Evolutionary conservation across 371 early-diverging fungal genomes (phyloP).

Genomic region (Mortierella sp.): DNA sequence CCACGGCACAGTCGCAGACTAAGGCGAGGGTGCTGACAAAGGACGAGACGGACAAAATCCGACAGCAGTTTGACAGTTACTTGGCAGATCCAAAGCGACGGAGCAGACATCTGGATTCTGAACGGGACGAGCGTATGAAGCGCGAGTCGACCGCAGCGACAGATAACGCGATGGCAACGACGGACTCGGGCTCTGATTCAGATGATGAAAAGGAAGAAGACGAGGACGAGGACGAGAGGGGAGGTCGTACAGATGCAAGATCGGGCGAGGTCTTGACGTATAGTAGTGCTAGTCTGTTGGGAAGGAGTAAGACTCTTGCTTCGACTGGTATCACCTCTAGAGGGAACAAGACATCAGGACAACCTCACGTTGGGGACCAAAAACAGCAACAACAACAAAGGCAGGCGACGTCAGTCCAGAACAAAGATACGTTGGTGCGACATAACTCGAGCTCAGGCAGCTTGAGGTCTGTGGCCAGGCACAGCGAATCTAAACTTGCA

Average conservation of each 20-base stretch:
- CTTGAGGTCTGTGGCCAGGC: conserved; percentile 34
- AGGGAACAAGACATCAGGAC: neutral
- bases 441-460: conserved; percentile 41
- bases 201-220: neutral
- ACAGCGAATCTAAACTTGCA: conserved; percentile 33
- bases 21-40: conserved; percentile 11
- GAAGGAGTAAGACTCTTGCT: conserved; percentile 41
- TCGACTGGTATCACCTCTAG: conserved; percentile 33
- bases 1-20: neutral
- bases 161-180: conserved; percentile 11
- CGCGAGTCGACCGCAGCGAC: too few species aligned
- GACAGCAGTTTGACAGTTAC: conserved; percentile 34
- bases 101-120: conserved; percentile 2
- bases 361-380: neutral
- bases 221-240: neutral
- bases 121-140: too few species aligned
- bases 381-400: neutral
- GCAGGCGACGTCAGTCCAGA: neutral
- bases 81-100: conserved; percentile 23
- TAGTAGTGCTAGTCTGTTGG: conserved; percentile 7
- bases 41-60: conserved; percentile 26
- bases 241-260: neutral
- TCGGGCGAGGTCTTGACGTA: neutral
- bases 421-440: conserved; percentile 12
- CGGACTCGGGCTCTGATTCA: conserved; percentile 21